Percentiles rank a stretch among this genome's conserved stretches.
Conservation (phyloP, 257 asterid genomes). For the Ajuga chamaepitys region DNA sequence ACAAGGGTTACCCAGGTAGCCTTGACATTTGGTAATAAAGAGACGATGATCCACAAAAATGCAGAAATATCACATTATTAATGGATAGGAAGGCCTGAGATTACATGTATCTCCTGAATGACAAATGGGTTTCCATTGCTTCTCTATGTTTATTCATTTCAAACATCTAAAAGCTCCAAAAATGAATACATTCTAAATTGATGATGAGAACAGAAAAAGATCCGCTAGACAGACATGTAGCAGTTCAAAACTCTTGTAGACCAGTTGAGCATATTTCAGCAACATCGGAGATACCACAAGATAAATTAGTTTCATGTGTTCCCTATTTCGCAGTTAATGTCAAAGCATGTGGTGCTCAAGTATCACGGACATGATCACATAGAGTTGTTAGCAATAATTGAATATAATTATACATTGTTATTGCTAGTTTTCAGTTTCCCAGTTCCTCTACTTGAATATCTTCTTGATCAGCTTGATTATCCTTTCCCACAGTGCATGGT, state of each 20-base stretch:
- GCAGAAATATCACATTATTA: background rate
- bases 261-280: background rate
- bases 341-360: background rate
- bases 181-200: background rate
- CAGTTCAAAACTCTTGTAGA: background rate
- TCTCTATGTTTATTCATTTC: background rate
- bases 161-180: background rate
- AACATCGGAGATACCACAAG: background rate
- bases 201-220: background rate
- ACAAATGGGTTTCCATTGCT: background rate
- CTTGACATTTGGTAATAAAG: background rate
- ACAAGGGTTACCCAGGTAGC: background rate
- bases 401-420: background rate
- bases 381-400: background rate
- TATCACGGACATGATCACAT: background rate
- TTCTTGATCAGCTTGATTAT: background rate
- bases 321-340: background rate
- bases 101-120: background rate
- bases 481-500: background rate
- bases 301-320: background rate
- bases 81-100: too few relatives aligned
- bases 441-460: background rate
- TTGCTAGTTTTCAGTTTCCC: background rate
- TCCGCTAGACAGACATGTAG: background rate
- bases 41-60: background rate